A percentile compares a stretch with the other conserved stretches of the same genome.
These are phyloP conservation scores for Brachypodium distachyon DNA, from an alignment of 202 grass and related monocot genomes.

Conservation along the genomic window DNA sequence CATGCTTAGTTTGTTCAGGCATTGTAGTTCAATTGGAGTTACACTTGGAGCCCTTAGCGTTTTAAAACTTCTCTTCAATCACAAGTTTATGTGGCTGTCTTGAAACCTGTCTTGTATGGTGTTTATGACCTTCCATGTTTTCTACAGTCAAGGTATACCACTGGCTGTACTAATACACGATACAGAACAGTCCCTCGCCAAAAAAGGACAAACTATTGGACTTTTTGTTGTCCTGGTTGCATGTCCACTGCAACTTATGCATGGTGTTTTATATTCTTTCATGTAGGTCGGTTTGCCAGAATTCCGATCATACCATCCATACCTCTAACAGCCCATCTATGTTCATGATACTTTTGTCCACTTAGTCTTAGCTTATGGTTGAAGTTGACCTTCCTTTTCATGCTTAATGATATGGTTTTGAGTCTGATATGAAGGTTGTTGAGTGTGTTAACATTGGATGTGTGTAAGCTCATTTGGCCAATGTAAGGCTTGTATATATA, in stretches of 20 bases:
- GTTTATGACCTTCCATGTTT: not conserved
- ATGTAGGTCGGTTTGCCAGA: too few relatives aligned
- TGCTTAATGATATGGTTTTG: too few relatives aligned
- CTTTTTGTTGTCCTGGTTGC: not conserved
- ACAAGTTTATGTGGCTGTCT: not conserved
- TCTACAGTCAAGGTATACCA: not conserved
- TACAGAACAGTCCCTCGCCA: not conserved
- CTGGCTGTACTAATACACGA: not conserved
- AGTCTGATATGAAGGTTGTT: too few relatives aligned
- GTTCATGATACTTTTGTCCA: too few relatives aligned
- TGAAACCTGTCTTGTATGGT: not conserved
- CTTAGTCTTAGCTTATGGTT: too few relatives aligned
- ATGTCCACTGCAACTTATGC: not conserved
- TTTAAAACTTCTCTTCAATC: not conserved
- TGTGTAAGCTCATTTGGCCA: not conserved
- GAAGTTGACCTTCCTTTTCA: too few relatives aligned
- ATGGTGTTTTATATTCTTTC: too few relatives aligned
- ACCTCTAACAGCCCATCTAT: too few relatives aligned
- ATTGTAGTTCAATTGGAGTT: too few relatives aligned
- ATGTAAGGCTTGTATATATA: not conserved
- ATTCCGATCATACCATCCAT: too few relatives aligned
- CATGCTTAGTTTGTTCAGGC: too few relatives aligned
- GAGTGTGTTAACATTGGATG: too few relatives aligned
- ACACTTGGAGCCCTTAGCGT: not conserved
- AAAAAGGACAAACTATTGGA: not conserved